Evolutionary conservation across 176 grass and related monocot genomes (phyloP).

Genomic region (Oryza nivara): DNA sequence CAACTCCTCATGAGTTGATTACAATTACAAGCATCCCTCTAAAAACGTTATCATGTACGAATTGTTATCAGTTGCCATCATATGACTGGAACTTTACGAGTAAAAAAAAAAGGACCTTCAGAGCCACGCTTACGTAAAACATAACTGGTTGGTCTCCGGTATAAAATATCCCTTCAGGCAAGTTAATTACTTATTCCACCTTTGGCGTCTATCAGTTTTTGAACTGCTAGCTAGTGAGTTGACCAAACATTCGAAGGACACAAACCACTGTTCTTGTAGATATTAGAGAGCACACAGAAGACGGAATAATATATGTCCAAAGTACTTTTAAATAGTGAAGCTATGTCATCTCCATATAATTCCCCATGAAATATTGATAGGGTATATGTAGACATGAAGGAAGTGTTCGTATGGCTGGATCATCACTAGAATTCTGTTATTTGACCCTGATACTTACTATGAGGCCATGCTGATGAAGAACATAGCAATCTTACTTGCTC

Average conservation of each 20-base stretch:
- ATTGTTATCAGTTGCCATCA: not conserved
- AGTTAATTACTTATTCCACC: not conserved
- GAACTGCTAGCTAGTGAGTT: not conserved
- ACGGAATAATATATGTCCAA: not conserved
- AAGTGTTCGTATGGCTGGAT: not conserved
- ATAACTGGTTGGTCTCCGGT: not conserved
- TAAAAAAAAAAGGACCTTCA: not conserved
- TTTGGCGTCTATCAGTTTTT: not conserved
- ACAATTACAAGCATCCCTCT: conserved; percentile 1
- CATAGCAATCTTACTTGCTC: conserved; percentile 50
- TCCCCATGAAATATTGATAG: conserved; percentile 24
- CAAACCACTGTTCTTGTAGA: not conserved
- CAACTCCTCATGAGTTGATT: not conserved
- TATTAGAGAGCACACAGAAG: not conserved
- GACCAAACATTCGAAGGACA: not conserved
- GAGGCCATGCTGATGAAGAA: not conserved
- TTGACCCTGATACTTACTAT: conserved; percentile 29
- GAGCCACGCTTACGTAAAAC: not conserved
- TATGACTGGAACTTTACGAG: not conserved
- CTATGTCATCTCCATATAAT: conserved; percentile 17
- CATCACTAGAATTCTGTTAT: conserved; percentile 34
- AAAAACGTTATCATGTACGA: not conserved
- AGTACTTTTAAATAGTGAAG: conserved; percentile 17
- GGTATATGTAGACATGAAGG: conserved; percentile 18
- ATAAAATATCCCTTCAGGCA: not conserved